Base-by-base conservation (phyloP, 345 rosid species). In the Linum trigynum region DNA sequence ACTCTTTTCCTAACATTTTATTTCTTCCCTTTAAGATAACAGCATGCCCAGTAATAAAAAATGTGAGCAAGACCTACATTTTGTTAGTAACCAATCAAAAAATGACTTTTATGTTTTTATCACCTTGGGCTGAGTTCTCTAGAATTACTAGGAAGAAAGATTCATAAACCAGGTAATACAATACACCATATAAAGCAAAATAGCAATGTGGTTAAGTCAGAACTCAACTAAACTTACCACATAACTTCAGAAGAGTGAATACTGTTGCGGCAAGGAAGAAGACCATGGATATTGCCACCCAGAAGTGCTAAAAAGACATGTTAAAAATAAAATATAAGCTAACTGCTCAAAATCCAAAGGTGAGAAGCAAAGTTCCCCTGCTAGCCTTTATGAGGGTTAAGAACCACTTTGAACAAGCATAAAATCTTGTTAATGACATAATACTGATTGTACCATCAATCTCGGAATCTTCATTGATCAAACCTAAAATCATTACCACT, bases 201-300 rank as follows among this genome's bases (percentile, higher is more conserved):
- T 23, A 23, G 32, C 32, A 23, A 23, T 23, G 32, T 23, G 32
- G 32, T 23, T 23, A 23, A 23, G 32, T 23, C 32, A 23, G 32
- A 1, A 23, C 32, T 23, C 32, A 23, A 23, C 38, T 32, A 2
- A 64, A 72, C 88, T 78, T 83, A 92, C 98, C 96, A 53, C 87
- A 86, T 74, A 92, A 73, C 74, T 92, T 92, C 64, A 92, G 86
- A 65, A 89, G 91, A 59, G 96, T 92, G 78, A 92, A 89, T 62
- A 84, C 72, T 56, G 96, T 83, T 9, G 95, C 98, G 50, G 92
- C 96, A 66, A 89, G 80, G 81, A 89, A 78, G 89, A 92, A 89
- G 75, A 92, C 86, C 95, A 83, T 86, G 45, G 96, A 86, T 82
- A 89, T 92, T 38, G 91, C 89, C 67, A 92, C 87, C 96, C 95